A percentile compares a stretch with the other conserved stretches of the same genome.
phyloP scores from a whole-genome alignment of 176 grass and related monocot species.

The Tuctoria greenei region DNA sequence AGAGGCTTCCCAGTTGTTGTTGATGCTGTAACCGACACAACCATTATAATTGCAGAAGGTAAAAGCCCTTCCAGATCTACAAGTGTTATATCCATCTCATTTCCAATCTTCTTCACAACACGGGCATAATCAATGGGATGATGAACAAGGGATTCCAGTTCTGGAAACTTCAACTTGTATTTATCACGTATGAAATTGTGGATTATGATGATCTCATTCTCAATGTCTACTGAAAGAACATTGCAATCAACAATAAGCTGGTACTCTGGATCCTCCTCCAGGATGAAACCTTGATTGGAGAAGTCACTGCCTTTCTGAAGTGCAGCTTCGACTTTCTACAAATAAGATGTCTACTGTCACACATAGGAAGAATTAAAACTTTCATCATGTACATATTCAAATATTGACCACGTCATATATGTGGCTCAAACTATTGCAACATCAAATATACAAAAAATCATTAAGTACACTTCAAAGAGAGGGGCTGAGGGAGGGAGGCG shows the following conservation, averaged over 20 bases:
- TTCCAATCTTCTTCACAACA: conserved; percentile 90
- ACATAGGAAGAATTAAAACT: background rate
- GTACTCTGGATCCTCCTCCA: conserved; percentile 84
- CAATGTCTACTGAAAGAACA: conserved; percentile 82
- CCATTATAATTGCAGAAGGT: conserved; percentile 93
- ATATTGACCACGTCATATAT: background rate
- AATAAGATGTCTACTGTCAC: background rate
- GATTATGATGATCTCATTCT: conserved; percentile 93
- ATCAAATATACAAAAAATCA: conserved; percentile 8
- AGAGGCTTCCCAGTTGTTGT: conserved; percentile 85
- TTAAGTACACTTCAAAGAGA: background rate
- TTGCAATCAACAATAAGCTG: conserved; percentile 93
- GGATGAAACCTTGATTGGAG: conserved; percentile 52
- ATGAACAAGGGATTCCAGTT: conserved; percentile 89
- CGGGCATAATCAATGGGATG: conserved; percentile 92
- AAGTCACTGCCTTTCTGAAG: conserved; percentile 57
- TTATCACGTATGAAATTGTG: conserved; percentile 95
- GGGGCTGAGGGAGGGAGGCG: background rate
- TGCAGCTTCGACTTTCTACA: conserved; percentile 82
- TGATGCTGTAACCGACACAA: conserved; percentile 80
- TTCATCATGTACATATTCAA: background rate
- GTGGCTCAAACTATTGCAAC: background rate
- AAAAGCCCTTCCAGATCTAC: conserved; percentile 84
- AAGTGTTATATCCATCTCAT: conserved; percentile 84
- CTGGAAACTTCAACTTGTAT: conserved; percentile 80